Evolutionary conservation across 2,329 filamentous ascomycete genomes (phyloP), one percentile per base, ranked within the genome.

Genomic region (Hypoxylon sp.): DNA sequence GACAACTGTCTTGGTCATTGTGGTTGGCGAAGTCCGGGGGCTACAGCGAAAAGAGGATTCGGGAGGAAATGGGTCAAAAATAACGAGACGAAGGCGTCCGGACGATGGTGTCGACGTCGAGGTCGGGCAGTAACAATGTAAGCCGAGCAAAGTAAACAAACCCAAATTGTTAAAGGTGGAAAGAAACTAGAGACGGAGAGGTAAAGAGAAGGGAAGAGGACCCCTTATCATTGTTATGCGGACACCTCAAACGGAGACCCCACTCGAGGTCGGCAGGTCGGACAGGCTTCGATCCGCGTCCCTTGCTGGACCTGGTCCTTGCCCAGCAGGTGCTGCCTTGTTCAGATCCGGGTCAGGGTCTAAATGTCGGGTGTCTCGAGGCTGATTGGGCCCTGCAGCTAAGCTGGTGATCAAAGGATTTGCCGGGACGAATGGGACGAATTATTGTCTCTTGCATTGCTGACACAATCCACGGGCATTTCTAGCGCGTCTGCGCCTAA

Each of bases 1-100:
- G 5, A 85, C 76, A 33, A 86, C 75, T 3, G 80, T 84, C 66
- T 82, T 80, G 24, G 75, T 69, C 79, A 82, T 83, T 26, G 46
- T 64, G n/a, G 48, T 51, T 59, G 61, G 58, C 38, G 61, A 62
- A 62, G 58, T 64, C 58, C 55, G 61, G 58, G 48, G 42, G 42
- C n/a, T 52, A n/a, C n/a, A 2, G 21, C 33, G 8, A 35, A 8
- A 24, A 26, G 31, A 21, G 17, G 33, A 2, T 29, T 48, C 33
- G 35, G 38, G 49, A n/a, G n/a, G n/a, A n/a, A n/a, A 20, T 26
- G 38, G 17, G 11, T 29, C n/a, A n/a, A 11, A 13, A 24, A 21
- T 6, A 37, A 2, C 8, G 24, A 40, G 20, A 17, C 26, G 9
- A 45, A 18, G n/a, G n/a, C n/a, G n/a, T n/a, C n/a, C n/a, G 33